phyloP scores from a whole-genome alignment of 108 stramenopile genomes.

The Skeletonema grethae region DNA sequence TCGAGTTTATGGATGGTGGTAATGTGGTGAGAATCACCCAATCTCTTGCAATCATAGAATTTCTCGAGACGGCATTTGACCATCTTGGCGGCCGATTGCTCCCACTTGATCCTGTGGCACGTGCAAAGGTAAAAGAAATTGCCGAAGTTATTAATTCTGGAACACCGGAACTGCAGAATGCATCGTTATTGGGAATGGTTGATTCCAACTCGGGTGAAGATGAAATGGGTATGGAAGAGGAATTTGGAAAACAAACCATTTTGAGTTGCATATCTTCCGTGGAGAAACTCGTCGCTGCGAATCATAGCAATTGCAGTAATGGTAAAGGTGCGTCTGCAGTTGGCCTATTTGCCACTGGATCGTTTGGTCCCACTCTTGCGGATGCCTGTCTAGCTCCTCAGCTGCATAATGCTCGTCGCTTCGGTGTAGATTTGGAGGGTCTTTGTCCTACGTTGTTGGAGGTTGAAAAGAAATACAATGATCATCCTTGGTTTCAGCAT shows the following conservation, averaged over 20 bases:
- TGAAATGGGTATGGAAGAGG: slow-evolving; percentile 27
- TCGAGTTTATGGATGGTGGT: slow-evolving; percentile 60
- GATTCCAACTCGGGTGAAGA: slow-evolving; percentile 30
- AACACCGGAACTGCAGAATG: slow-evolving; percentile 78
- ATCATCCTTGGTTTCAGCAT: slow-evolving; percentile 66
- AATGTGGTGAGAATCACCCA: slow-evolving; percentile 50
- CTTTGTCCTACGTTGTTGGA: slow-evolving; percentile 54
- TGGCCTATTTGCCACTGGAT: slow-evolving; percentile 73
- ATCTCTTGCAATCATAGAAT: slow-evolving; percentile 81
- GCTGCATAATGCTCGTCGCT: slow-evolving; percentile 66
- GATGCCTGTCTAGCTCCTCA: slow-evolving; percentile 76
- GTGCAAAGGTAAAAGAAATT: slow-evolving; percentile 60
- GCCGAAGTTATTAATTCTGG: slow-evolving; percentile 64
- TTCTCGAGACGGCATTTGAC: slow-evolving; percentile 71
- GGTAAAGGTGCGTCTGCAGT: neutral
- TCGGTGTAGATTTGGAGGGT: slow-evolving; percentile 61
- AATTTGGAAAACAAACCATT: slow-evolving; percentile 53
- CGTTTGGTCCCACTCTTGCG: slow-evolving; percentile 70
- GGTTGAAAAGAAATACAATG: slow-evolving; percentile 54
- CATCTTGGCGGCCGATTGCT: slow-evolving; percentile 38
- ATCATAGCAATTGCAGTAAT: neutral
- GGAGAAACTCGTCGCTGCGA: slow-evolving; percentile 49
- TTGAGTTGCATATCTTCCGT: slow-evolving; percentile 55
- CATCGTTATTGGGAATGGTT: slow-evolving; percentile 29
- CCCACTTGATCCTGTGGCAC: slow-evolving; percentile 47